Percentiles rank a stretch among this genome's conserved stretches.
Conservation (phyloP, 768 basidiomycete genomes). For the Fibroporia radiculosa region DNA sequence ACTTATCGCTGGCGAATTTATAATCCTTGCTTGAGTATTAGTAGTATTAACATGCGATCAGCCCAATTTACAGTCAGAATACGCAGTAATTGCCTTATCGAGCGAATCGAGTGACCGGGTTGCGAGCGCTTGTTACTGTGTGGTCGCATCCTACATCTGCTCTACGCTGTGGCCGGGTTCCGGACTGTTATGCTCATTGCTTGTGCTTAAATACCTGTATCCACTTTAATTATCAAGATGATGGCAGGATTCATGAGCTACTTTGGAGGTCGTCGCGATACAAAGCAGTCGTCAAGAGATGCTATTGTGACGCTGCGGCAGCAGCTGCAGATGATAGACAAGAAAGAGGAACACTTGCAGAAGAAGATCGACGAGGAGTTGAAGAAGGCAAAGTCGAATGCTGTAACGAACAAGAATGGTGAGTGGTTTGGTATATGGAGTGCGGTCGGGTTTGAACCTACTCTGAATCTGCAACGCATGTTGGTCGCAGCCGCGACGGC, state of each 20-base stretch:
- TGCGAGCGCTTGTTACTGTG: no score
- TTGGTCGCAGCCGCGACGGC: slow-evolving; percentile 64
- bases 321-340: slow-evolving; percentile 95
- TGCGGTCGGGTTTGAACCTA: background rate
- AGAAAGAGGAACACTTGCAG: slow-evolving; percentile 96
- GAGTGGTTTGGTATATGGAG: slow-evolving; percentile 27
- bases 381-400: slow-evolving; percentile 88
- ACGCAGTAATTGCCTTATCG: slow-evolving; percentile 25
- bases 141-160: no score
- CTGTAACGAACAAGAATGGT: slow-evolving; percentile 91
- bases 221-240: slow-evolving; percentile 27
- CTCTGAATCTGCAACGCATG: background rate
- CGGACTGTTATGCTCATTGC: no score
- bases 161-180: background rate
- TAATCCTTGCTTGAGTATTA: no score
- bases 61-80: no score
- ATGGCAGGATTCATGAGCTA: slow-evolving; percentile 81
- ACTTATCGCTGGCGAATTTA: no score
- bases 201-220: background rate
- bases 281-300: slow-evolving; percentile 80
- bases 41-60: no score
- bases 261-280: slow-evolving; percentile 77
- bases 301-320: slow-evolving; percentile 90
- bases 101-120: slow-evolving; percentile 22
- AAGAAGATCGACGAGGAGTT: slow-evolving; percentile 95